A percentile compares a stretch with the other conserved stretches of the same genome.
These are phyloP conservation scores for Claviceps maximensis DNA, from an alignment of 2,329 filamentous ascomycete species.

Conservation along the genomic window DNA sequence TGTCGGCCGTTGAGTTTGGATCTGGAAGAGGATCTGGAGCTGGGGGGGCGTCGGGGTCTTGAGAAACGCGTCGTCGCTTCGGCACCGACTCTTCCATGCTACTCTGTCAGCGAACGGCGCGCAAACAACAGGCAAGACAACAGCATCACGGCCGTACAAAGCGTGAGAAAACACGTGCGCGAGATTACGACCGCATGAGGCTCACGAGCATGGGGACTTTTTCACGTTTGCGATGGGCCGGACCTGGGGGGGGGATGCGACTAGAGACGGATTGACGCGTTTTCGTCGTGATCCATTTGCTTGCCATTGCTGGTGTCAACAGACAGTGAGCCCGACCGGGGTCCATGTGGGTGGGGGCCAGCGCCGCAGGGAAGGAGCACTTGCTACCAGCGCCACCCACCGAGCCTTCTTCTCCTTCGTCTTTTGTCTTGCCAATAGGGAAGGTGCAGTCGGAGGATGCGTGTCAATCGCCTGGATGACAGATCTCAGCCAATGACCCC, in stretches of 20 bases:
- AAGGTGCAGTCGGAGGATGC: too few species aligned
- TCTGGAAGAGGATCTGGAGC: neutral
- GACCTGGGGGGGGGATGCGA: neutral
- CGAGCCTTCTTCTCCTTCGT: too few species aligned
- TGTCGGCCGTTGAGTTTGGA: neutral
- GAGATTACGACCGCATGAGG: neutral
- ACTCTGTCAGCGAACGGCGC: neutral
- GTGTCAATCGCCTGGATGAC: too few species aligned
- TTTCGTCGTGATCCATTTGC: neutral
- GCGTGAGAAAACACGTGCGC: neutral
- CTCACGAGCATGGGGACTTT: neutral
- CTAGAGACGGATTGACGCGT: neutral
- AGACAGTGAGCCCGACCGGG: too few species aligned
- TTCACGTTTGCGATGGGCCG: neutral
- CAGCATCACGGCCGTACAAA: constrained; percentile 1
- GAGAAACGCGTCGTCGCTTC: constrained; percentile 28
- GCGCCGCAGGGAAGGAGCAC: neutral
- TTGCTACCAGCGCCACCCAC: too few species aligned
- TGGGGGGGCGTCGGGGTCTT: constrained; percentile 1
- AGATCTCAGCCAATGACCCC: too few species aligned
- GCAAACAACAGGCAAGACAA: neutral
- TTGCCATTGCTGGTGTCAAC: neutral
- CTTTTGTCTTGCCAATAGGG: too few species aligned
- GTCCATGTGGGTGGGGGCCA: neutral
- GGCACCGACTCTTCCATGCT: constrained; percentile 41